A percentile compares a stretch with the other conserved stretches of the same genome.
Conservation (phyloP, 768 basidiomycete genomes). For the Rhizopogon vulgaris region DNA sequence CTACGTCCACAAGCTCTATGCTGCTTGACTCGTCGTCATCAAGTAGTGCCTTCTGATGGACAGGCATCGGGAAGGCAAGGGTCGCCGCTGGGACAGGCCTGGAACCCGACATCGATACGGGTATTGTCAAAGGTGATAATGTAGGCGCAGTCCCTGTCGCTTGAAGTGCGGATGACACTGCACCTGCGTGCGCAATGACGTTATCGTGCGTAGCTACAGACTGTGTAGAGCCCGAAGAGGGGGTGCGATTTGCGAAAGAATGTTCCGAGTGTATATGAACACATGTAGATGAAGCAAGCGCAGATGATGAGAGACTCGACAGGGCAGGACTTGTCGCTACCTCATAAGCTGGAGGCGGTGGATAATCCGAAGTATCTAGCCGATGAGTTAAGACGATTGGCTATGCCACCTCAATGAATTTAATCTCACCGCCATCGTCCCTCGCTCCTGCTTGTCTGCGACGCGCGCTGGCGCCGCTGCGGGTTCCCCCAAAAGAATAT, state of each 20-base stretch:
- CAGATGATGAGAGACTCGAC: conserved; percentile 28
- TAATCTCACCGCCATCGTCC: conserved; percentile 24
- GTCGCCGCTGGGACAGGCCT: neutral
- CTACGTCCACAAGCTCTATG: conserved; percentile 48
- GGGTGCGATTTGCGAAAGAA: conserved; percentile 19
- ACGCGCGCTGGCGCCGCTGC: conserved; percentile 16
- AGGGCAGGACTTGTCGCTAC: conserved; percentile 47
- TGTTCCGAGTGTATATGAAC: conserved; percentile 28
- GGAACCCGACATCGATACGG: neutral
- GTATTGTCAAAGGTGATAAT: conserved; percentile 3
- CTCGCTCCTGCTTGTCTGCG: conserved; percentile 20
- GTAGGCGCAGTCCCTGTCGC: conserved; percentile 10
- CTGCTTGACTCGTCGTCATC: conserved; percentile 44
- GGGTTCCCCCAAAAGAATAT: conserved; percentile 23
- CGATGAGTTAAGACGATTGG: conserved; percentile 23
- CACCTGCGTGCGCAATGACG: conserved; percentile 16
- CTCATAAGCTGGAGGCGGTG: conserved; percentile 73
- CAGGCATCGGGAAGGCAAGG: conserved; percentile 6
- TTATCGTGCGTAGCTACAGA: conserved; percentile 7
- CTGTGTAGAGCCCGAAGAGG: conserved; percentile 20
- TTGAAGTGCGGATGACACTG: conserved; percentile 13
- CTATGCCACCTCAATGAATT: neutral
- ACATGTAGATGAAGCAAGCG: conserved; percentile 11
- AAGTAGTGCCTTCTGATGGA: conserved; percentile 15
- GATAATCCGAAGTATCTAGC: conserved; percentile 42